These are phyloP conservation scores for Magnusiomyces sp. DNA, from an alignment of 1,139 yeast species.

Conservation along the genomic window DNA sequence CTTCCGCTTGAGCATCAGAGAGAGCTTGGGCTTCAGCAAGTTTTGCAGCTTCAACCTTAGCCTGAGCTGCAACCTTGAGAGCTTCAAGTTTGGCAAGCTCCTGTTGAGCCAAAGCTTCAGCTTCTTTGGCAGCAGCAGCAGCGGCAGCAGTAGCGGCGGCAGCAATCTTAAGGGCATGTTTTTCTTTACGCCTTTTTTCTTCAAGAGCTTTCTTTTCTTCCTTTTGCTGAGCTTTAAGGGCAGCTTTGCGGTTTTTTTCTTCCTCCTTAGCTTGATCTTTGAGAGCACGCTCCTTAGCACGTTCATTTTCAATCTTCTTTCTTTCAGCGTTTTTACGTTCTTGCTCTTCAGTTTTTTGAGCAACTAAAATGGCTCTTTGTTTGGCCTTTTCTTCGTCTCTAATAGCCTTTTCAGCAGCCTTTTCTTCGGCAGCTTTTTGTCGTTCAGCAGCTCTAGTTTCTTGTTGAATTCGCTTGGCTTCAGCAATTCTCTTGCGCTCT, in stretches of 20 bases:
- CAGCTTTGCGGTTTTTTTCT: conserved; percentile 16
- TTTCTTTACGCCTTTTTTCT: conserved; percentile 12
- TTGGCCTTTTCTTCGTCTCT: conserved; percentile 21
- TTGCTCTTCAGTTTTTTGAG: conserved; percentile 18
- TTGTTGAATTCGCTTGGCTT: conserved; percentile 20
- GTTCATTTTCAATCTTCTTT: conserved; percentile 13
- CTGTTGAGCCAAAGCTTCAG: conserved; percentile 20
- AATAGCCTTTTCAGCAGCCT: conserved; percentile 24
- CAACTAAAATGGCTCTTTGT: conserved; percentile 16
- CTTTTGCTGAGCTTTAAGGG: conserved; percentile 16
- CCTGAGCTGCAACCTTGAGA: conserved; percentile 18
- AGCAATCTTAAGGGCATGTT: conserved; percentile 13
- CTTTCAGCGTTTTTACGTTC: conserved; percentile 14
- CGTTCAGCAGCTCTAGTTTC: conserved; percentile 21
- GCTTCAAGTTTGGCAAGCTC: conserved; percentile 24
- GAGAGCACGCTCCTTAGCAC: conserved; percentile 7
- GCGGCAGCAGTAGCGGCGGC: conserved; percentile 20
- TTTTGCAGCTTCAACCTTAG: conserved; percentile 25
- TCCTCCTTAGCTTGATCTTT: conserved; percentile 7
- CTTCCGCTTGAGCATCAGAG: conserved; percentile 15
- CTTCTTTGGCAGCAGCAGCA: conserved; percentile 22
- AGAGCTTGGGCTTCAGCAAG: conserved; percentile 25
- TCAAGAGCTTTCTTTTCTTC: conserved; percentile 12
- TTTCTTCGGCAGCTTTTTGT: conserved; percentile 22
- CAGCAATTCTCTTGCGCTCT: conserved; percentile 36